Conservation (phyloP, 768 basidiomycete genomes). For the Tulasnella sp. region DNA sequence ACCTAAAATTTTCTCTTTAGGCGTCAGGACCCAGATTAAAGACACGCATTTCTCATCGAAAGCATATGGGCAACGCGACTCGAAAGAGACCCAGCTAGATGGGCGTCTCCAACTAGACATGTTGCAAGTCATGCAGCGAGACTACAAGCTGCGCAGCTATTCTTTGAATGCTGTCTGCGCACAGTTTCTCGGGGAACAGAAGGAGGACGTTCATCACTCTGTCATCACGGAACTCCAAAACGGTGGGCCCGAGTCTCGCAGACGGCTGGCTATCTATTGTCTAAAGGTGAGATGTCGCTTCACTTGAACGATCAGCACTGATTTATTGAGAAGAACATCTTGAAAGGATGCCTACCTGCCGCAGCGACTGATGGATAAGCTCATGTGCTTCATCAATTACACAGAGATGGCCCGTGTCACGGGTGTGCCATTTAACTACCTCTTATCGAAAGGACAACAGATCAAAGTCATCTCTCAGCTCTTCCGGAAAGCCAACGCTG, state of each 20-base stretch:
- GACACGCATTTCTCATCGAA: constrained; percentile 97
- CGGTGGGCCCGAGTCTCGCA: constrained; percentile 83
- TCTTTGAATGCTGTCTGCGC: constrained; percentile 97
- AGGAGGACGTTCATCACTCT: constrained; percentile 97
- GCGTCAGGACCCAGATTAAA: constrained; percentile 65
- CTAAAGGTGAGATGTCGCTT: constrained; percentile 57
- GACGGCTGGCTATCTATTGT: constrained; percentile 94
- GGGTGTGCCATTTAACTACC: constrained; percentile 97
- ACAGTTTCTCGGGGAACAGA: constrained; percentile 95
- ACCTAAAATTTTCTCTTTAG: constrained; percentile 33
- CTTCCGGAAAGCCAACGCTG: constrained; percentile 82
- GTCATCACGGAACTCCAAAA: constrained; percentile 98
- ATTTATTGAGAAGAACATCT: not conserved
- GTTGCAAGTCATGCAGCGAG: constrained; percentile 95
- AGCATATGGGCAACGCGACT: constrained; percentile 93
- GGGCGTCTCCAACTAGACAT: constrained; percentile 93
- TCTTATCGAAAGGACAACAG: constrained; percentile 89
- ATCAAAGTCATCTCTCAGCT: constrained; percentile 98
- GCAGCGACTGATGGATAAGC: constrained; percentile 88
- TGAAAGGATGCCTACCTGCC: constrained; percentile 92
- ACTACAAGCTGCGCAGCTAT: constrained; percentile 94
- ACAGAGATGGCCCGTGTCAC: constrained; percentile 99
- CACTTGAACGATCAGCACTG: not conserved
- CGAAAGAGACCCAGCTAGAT: constrained; percentile 82
- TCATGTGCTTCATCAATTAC: constrained; percentile 99